Base-by-base conservation (phyloP, 2,329 filamentous ascomycete species). In the Ceratocystis diversiconidia region DNA sequence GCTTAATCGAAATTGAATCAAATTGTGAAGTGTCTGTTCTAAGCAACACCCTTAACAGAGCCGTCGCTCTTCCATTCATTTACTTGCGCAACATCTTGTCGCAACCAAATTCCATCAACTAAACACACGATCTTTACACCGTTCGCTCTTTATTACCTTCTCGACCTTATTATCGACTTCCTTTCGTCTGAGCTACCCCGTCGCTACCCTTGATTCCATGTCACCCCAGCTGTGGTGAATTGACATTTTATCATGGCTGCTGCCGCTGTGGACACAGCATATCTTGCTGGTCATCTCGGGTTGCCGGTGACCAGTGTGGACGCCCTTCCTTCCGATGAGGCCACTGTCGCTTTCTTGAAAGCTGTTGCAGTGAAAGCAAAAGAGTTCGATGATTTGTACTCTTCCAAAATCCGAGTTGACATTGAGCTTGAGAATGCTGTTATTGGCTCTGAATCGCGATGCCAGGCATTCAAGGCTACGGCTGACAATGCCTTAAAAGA, bases 361-460 rank as follows among this genome's bases (percentile, higher is more conserved):
- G 86, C 88, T 30, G 83, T 97, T 64, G 82, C 86, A 28, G 78
- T 79, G 36, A 96, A 94, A 74, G 90, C 89, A 44, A 88, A 86
- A 71, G 90, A 96, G 71, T 87, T 84, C 71, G 90, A 96, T 73
- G 82, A 85, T 48, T 77, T 96, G 50, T 90, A 87, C 71, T 87
- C 92, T 8, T 89, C 95, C 69, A 97, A 96, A 77, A 81, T 96
- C 57, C 87, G 90, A 70, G 79, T 89, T 59, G 90, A 96, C 71
- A 94, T 99, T 57, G 92, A 97, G 78, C 82, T 97, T 6, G 94
- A 99, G 74, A 94, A 90, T 75, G 88, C 87, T 19, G 87, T 96
- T 61, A 87, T 91, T 71, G 88, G 84, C 69, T 87, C 88, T 67
- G 92, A 97, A 73, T 85, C 87, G 28, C 89, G 91, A 75, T 86